Base-by-base conservation (phyloP, 495 filamentous ascomycete species). In the Polyplosphaeria fusca region DNA sequence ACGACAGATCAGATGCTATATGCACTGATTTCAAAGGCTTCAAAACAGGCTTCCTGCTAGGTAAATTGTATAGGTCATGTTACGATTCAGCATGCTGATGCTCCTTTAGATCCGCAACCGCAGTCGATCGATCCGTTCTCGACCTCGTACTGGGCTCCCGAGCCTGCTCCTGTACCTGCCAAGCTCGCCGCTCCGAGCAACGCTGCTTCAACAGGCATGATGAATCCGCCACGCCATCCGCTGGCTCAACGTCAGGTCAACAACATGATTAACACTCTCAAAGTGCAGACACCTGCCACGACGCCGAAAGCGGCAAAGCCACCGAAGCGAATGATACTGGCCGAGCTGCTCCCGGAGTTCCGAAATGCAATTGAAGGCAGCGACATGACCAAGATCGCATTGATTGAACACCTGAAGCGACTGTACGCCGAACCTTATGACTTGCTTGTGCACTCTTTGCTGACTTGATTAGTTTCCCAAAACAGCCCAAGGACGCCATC, bases 41-140 rank as follows among this genome's bases (percentile, higher is more conserved):
- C 67, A 79, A 75, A 55, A 83, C 95, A 60, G 87, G 90, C 61
- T 78, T 88, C 24, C 78, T 95, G 26, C 73, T 84, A 18, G 80
- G 86, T 90, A 75, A 67, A 80, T 69, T 27, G 16, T 13, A n/a
- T n/a, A n/a, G n/a, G n/a, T n/a, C n/a, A n/a, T n/a, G n/a, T n/a
- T n/a, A n/a, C n/a, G n/a, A n/a, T n/a, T n/a, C n/a, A n/a, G n/a
- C n/a, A n/a, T n/a, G n/a, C n/a, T n/a, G n/a, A n/a, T n/a, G n/a
- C n/a, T n/a, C n/a, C n/a, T n/a, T 32, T 48, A 66, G 77, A 82
- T 37, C 59, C 57, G 1, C 62, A 69, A 7, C 71, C 77, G 9
- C 68, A 55, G 19, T 71, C 82, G 30, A 94, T 99, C 63, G 83
- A 99, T 56, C 93, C 93, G 0, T 95, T 90, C 65, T 90, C 88